Percentiles rank a stretch among this genome's conserved stretches.
phyloP scores from a whole-genome alignment of 1,284 basidiomycete species.

The Hemileia vastatrix region DNA sequence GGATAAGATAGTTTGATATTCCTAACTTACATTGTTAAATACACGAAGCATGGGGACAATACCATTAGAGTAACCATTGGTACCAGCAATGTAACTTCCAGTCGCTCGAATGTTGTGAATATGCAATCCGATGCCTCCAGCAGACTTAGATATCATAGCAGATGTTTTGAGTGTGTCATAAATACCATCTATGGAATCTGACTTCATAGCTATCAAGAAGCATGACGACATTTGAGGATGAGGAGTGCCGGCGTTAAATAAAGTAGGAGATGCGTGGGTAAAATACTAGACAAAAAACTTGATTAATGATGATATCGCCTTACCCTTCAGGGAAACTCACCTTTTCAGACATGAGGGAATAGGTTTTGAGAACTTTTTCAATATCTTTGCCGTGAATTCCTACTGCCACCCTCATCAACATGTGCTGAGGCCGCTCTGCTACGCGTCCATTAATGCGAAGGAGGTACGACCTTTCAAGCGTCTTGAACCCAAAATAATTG shows the following conservation, averaged over 20 bases:
- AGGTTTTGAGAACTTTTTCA: conserved; percentile 76
- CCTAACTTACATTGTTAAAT: too few relatives aligned
- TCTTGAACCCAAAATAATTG: conserved; percentile 96
- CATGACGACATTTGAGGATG: conserved; percentile 91
- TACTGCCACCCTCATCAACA: conserved; percentile 99
- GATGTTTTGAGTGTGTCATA: conserved; percentile 98
- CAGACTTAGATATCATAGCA: conserved; percentile 99
- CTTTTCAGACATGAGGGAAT: conserved; percentile 82
- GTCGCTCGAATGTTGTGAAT: conserved; percentile 97
- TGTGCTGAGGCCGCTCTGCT: conserved; percentile 95
- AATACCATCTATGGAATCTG: conserved; percentile 98
- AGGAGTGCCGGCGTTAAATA: conserved; percentile 98
- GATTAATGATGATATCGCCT: too few relatives aligned
- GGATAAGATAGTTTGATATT: too few relatives aligned
- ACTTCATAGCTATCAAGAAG: conserved; percentile 97
- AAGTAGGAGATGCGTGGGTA: conserved; percentile 93
- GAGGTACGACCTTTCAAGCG: conserved; percentile 94
- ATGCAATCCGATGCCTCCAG: conserved; percentile 91
- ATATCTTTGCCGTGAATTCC: conserved; percentile 90
- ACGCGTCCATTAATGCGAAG: conserved; percentile 88
- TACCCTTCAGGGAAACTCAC: too few relatives aligned
- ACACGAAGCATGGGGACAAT: conserved; percentile 99
- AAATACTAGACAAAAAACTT: conserved; percentile 84
- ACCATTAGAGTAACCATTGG: conserved; percentile 96
- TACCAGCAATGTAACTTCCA: conserved; percentile 82